Percentiles rank a stretch among this genome's conserved stretches.
phyloP scores from a whole-genome alignment of 2,329 filamentous ascomycete genomes.

The Fusarium sp. region DNA sequence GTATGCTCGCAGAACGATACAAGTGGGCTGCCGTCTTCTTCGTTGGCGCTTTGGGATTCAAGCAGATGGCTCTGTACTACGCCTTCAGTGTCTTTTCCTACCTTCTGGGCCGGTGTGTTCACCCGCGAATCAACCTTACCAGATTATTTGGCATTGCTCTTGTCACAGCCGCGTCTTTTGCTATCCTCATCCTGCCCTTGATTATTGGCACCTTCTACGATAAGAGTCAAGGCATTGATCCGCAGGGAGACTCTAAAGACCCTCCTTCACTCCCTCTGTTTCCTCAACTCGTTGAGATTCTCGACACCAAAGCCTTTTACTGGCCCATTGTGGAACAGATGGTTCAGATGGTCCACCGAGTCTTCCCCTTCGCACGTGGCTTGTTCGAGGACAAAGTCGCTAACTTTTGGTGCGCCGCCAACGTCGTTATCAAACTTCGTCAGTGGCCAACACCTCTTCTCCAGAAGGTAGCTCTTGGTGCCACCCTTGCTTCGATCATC shows the following conservation, averaged over 20 bases:
- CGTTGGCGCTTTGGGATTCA: slow-evolving; percentile 93
- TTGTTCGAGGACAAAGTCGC: slow-evolving; percentile 99
- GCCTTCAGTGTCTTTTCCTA: slow-evolving; percentile 93
- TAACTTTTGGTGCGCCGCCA: slow-evolving; percentile 96
- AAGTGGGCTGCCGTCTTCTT: slow-evolving; percentile 96
- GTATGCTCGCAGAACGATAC: slow-evolving; percentile 84
- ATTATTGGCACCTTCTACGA: slow-evolving; percentile 79
- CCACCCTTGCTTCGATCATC: slow-evolving; percentile 81
- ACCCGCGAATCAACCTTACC: slow-evolving; percentile 74
- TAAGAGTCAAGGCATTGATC: slow-evolving; percentile 71
- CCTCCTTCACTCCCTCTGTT: slow-evolving; percentile 73
- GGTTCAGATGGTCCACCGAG: slow-evolving; percentile 86
- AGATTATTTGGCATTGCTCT: slow-evolving; percentile 82
- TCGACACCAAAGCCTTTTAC: slow-evolving; percentile 75
- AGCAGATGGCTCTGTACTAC: slow-evolving; percentile 99
- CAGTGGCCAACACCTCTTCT: slow-evolving; percentile 78
- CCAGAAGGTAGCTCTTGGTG: slow-evolving; percentile 79
- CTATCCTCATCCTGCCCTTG: slow-evolving; percentile 80
- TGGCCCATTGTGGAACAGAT: slow-evolving; percentile 84
- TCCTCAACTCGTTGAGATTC: slow-evolving; percentile 67
- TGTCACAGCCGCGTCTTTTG: slow-evolving; percentile 80
- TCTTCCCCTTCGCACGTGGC: slow-evolving; percentile 96
- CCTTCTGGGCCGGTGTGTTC: slow-evolving; percentile 87
- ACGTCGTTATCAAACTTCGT: slow-evolving; percentile 89
- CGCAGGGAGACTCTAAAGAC: slow-evolving; percentile 68